Evolutionary conservation across 2,329 filamentous ascomycete species (phyloP), one percentile per base, ranked within the genome.

Genomic region (Ascochyta viciae-villosae): DNA sequence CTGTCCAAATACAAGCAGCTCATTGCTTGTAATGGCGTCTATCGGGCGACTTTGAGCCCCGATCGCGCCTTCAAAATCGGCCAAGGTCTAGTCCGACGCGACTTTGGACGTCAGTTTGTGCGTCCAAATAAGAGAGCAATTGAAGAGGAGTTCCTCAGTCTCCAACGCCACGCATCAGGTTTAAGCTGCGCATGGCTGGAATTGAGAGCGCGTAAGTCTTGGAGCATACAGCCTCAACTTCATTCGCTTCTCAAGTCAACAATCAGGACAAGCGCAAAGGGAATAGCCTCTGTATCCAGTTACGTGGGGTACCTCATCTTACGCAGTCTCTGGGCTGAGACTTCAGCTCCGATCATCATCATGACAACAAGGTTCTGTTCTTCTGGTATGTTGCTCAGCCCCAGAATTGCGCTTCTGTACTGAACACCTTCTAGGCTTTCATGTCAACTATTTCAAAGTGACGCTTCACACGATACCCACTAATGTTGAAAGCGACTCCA

Each of bases 1-100:
- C 31, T 50, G 1, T 43, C 48, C 2, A 50, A 38, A 33, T 50
- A 50, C 16, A 50, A 43, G 13, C 31, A 29, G 23, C 39, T 44
- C 39, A 23, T 15, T 4, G 16, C 23, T 3, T 10, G 23, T 12
- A n/a, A 27, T 8, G 33, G 48, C 16, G 24, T 44, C 6, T 50
- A 43, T n/a, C 23, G n/a, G 34, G 23, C 23, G 3, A 44, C 16
- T 4, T 24, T 50, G 2, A 43, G 31, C 8, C 39, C 40, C 4
- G 40, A 50, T 15, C 29, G 23, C 6, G 48, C 48, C 10, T 31
- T 50, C 4, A 10, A 37, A 19, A 22, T 5, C 10, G 33, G 39
- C 13, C 24, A 44, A 13, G 22, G 22, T 3, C 24, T 50, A 16
- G 6, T 31, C 3, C n/a, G 12, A 31, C 24, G n/a, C 12, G 48